Base-by-base conservation (phyloP, 2,329 filamentous ascomycete genomes). In the Ophiostoma sp. region DNA sequence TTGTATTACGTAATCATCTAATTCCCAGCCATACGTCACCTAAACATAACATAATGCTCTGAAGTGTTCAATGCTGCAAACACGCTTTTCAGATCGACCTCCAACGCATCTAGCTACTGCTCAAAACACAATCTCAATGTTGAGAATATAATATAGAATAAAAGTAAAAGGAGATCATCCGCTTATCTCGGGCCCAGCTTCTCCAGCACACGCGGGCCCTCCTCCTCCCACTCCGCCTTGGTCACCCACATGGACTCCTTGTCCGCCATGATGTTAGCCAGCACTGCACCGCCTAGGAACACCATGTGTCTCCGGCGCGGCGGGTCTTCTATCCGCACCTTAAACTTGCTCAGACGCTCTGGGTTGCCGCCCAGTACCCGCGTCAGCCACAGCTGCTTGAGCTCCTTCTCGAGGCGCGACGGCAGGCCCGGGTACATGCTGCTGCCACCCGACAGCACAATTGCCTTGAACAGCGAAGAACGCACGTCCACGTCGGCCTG, bases 221-320 rank as follows among this genome's bases (percentile, higher is more conserved):
- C 90, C 81, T 99, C 95, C 76, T 95, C 86, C 95, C 95, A 99
- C 80, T 99, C 95, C 76, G 91, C 85, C 84, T 97, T 97, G 74
- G 90, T 91, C 76, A 99, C 93, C 95, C 95, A 99, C 95, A 98
- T 98, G 78, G 89, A 91, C 79, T 97, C 92, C 82, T 97, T 98
- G 81, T 98, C 93, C 63, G 95, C 93, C 90, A 99, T 98, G 79
- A 99, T 96, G 78, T 98, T 98, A 74, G 95, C 95, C 75, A 99
- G 83, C 71, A 99, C 95, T 40, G 95, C 95, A 74, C 95, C 95
- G 69, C 95, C 95, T 68, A 99, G 81, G 85, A 99, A 98, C 3
- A 99, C 95, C 93, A 99, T 98, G 83, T 99, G 95, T 79, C 94
- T 86, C 81, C 95, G 87, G 80, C 95, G 87, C 45, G 95, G 95